Conservation (phyloP, 352 stramenopile species). For the Globisporangium carolinianum region DNA sequence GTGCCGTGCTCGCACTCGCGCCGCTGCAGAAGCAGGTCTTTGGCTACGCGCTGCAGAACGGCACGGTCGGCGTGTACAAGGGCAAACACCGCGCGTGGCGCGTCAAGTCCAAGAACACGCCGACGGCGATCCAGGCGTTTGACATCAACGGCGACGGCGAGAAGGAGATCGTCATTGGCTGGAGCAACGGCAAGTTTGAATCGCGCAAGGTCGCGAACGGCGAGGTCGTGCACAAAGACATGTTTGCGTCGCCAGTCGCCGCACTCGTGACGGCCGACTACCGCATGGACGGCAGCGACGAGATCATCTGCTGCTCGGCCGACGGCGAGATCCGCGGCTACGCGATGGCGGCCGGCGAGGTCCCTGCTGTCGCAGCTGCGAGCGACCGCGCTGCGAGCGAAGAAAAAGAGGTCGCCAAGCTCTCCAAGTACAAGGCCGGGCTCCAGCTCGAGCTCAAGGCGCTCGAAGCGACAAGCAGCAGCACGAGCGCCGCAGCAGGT, state of each 20-base stretch:
- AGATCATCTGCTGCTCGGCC: slow-evolving; percentile 83
- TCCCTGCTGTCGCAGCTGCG: slow-evolving; percentile 16
- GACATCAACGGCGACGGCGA: slow-evolving; percentile 89
- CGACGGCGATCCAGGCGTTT: slow-evolving; percentile 76
- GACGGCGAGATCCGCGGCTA: slow-evolving; percentile 82
- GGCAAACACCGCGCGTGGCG: slow-evolving; percentile 84
- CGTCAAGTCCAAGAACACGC: slow-evolving; percentile 88
- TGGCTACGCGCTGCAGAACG: slow-evolving; percentile 87
- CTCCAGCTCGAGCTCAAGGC: slow-evolving; percentile 75
- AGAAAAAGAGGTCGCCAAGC: slow-evolving; percentile 71
- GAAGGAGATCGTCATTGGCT: slow-evolving; percentile 86
- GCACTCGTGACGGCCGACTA: slow-evolving; percentile 80
- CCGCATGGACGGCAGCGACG: slow-evolving; percentile 80
- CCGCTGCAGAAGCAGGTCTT: slow-evolving; percentile 71
- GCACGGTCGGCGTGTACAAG: slow-evolving; percentile 91
- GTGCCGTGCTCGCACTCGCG: slow-evolving; percentile 59
- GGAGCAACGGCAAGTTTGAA: slow-evolving; percentile 88
- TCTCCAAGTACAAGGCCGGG: slow-evolving; percentile 74
- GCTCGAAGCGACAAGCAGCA: slow-evolving; percentile 39
- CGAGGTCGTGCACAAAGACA: slow-evolving; percentile 80
- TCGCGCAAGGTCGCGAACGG: slow-evolving; percentile 68
- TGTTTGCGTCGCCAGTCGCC: slow-evolving; percentile 52
- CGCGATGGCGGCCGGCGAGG: slow-evolving; percentile 37
- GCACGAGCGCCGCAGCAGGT: slow-evolving; percentile 2
- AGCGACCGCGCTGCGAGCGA: slow-evolving; percentile 43